Conservation (phyloP, 2,329 filamentous ascomycete species). For the Pyrenophora graminea region DNA sequence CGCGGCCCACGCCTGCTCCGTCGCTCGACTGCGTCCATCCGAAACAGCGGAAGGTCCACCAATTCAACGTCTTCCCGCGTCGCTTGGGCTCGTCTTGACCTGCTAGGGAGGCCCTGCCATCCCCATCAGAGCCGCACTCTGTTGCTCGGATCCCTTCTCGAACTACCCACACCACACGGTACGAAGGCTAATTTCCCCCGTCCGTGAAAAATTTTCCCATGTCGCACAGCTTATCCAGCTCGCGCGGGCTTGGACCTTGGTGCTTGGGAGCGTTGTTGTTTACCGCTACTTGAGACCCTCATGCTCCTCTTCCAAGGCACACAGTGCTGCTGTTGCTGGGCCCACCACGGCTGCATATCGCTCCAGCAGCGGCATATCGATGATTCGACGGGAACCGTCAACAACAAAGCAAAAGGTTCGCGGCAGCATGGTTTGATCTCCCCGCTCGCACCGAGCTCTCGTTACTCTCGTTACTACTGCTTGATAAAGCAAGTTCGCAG, state of each 20-base stretch:
- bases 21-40: constrained; percentile 23
- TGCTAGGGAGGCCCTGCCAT: constrained; percentile 38
- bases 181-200: constrained; percentile 44
- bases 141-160: constrained; percentile 37
- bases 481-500: constrained; percentile 36
- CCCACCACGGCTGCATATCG: constrained; percentile 38
- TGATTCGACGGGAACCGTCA: constrained; percentile 39
- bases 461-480: constrained; percentile 21
- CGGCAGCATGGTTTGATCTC: constrained; percentile 39
- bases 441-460: constrained; percentile 20
- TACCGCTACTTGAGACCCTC: constrained; percentile 42
- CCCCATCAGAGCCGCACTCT: constrained; percentile 42
- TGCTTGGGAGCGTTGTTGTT: constrained; percentile 29
- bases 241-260: constrained; percentile 21
- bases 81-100: constrained; percentile 19
- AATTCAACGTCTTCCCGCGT: constrained; percentile 39
- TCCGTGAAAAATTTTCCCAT: constrained; percentile 35
- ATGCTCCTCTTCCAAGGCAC: constrained; percentile 22
- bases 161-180: constrained; percentile 28
- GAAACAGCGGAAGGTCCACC: constrained; percentile 33
- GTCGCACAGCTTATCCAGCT: constrained; percentile 39
- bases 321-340: constrained; percentile 24
- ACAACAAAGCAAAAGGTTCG: constrained; percentile 39
- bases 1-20: constrained; percentile 31
- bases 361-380: constrained; percentile 21